Evolutionary conservation across 2,329 filamentous ascomycete species (phyloP).

Genomic region (Periconia sp.): DNA sequence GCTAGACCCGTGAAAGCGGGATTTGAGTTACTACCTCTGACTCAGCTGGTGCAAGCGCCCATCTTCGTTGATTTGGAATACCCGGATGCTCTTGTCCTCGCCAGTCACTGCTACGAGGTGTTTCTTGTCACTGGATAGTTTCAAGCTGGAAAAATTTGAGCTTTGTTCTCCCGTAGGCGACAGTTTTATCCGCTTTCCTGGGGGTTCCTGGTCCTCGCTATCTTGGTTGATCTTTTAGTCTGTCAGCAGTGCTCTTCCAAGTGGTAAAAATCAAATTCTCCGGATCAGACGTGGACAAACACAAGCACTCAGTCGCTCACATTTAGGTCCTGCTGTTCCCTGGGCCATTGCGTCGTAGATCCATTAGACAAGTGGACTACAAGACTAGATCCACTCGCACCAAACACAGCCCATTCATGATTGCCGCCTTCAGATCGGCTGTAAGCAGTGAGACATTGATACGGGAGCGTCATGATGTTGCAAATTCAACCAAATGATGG

Average conservation of each 20-base stretch:
- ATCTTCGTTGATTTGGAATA: constrained; percentile 71
- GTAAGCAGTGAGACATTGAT: constrained; percentile 46
- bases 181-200: constrained; percentile 51
- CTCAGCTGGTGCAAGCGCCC: constrained; percentile 72
- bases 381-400: constrained; percentile 75
- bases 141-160: constrained; percentile 73
- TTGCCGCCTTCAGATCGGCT: constrained; percentile 16
- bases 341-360: constrained; percentile 35
- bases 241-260: constrained; percentile 17
- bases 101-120: constrained; percentile 80
- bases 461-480: constrained; percentile 44
- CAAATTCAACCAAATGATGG: neutral
- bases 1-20: too few relatives aligned
- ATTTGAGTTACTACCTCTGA: constrained; percentile 63
- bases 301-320: constrained; percentile 29
- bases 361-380: constrained; percentile 54
- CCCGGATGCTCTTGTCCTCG: constrained; percentile 91
- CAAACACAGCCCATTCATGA: constrained; percentile 64
- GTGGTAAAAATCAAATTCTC: too few relatives aligned
- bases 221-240: constrained; percentile 20
- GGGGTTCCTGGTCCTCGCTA: constrained; percentile 40
- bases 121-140: constrained; percentile 66
- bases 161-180: constrained; percentile 40
- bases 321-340: constrained; percentile 21
- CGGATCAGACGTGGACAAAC: too few relatives aligned